Evolutionary conservation across 2,329 filamentous ascomycete genomes (phyloP).

Genomic region (Aphanocladium album): DNA sequence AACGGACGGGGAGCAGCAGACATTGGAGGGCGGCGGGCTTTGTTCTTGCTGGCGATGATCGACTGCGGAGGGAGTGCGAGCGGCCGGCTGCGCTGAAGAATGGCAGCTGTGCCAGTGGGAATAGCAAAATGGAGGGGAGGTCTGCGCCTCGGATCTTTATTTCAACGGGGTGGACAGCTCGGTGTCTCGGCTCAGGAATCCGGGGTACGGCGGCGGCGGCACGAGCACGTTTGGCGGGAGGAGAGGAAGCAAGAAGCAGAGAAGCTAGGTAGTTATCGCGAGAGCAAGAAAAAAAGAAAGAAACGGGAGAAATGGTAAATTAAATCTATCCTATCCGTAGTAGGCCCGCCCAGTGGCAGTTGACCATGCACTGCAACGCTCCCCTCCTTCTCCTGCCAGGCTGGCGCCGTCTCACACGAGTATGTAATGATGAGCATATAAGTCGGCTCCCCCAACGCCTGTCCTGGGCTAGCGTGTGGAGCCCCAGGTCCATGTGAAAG

Average conservation of each 20-base stretch:
- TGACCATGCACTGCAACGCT: not conserved
- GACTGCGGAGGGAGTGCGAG: not conserved
- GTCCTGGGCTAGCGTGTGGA: constrained; percentile 8
- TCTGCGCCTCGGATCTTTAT: not conserved
- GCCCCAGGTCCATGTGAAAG: constrained; percentile 13
- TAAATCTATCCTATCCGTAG: not conserved
- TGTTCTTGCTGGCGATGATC: too few relatives aligned
- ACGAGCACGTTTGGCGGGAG: not conserved
- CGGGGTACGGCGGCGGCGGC: not conserved
- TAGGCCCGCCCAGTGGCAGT: not conserved
- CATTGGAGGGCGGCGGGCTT: too few relatives aligned
- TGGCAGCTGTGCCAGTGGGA: not conserved
- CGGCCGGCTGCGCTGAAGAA: not conserved
- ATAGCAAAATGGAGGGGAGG: not conserved
- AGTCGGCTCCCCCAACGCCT: constrained; percentile 1
- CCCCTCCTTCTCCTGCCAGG: not conserved
- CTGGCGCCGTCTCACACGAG: not conserved
- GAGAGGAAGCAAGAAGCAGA: not conserved
- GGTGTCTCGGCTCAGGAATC: not conserved
- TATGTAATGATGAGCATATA: constrained; percentile 12
- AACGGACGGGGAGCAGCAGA: constrained; percentile 23
- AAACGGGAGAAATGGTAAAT: not conserved
- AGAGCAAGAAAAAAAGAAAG: not conserved
- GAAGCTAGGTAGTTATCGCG: not conserved
- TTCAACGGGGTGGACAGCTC: not conserved